phyloP scores from a whole-genome alignment of 306 rosid species.

The Pyrus pyrifolia region DNA sequence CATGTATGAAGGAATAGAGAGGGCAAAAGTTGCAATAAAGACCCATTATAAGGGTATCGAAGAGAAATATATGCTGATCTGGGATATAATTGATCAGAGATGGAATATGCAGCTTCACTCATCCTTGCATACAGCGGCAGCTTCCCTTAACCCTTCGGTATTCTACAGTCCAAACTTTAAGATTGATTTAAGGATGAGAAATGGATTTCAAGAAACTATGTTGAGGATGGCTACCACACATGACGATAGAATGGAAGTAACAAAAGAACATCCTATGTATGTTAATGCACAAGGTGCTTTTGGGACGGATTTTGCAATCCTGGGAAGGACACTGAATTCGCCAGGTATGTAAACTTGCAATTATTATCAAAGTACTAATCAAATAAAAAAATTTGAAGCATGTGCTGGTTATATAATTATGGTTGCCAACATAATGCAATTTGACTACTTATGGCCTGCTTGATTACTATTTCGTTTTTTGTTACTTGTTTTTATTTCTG shows the following conservation, averaged over 20 bases:
- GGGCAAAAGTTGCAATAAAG: conserved; percentile 46
- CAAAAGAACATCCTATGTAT: conserved; percentile 51
- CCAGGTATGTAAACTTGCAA: conserved; percentile 45
- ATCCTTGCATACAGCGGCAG: conserved; percentile 68
- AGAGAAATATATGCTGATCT: conserved; percentile 48
- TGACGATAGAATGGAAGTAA: conserved; percentile 45
- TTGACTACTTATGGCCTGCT: background rate
- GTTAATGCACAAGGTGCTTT: conserved; percentile 64
- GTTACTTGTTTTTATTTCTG: too few relatives aligned
- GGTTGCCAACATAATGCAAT: background rate
- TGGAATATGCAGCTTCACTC: conserved; percentile 58
- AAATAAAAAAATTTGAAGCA: background rate
- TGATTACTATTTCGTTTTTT: too few relatives aligned
- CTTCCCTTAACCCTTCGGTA: conserved; percentile 61
- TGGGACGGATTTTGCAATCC: conserved; percentile 57
- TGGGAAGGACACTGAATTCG: conserved; percentile 61
- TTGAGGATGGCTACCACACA: conserved; percentile 38
- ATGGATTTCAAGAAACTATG: conserved; percentile 66
- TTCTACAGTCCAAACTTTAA: conserved; percentile 44
- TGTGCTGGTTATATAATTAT: background rate
- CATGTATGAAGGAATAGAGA: conserved; percentile 54
- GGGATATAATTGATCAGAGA: conserved; percentile 52
- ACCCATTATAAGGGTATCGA: conserved; percentile 47
- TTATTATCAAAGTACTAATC: background rate
- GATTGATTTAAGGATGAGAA: conserved; percentile 45